Evolutionary conservation across 2,329 filamentous ascomycete species (phyloP), one percentile per base, ranked within the genome.

Genomic region (Aspergillus tubingensis): DNA sequence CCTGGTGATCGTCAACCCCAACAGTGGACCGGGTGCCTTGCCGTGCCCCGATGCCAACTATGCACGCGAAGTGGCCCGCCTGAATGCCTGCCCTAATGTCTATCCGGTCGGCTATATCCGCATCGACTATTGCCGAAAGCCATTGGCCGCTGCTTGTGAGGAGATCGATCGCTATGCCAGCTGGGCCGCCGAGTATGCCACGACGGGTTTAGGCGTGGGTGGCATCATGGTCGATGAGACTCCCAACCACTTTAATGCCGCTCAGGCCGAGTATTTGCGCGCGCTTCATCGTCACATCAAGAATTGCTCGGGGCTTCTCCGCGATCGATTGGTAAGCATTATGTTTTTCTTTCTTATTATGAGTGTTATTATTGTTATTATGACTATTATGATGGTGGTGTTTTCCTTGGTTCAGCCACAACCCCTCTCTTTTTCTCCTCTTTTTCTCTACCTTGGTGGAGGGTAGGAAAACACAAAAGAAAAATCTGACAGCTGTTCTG

Each of bases 121-220:
- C 30, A 59, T 69, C 53, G 58, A 67, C 61, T 69, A 69, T 58
- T 68, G 67, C 65, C 56, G 43, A 23, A 68, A 67, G 62, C 62
- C 66, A 54, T 49, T 65, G 30, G 21, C n/a, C 1, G 56, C 59
- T 2, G 43, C 56, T 19, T 61, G 23, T 36, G 59, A 57, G n/a
- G 66, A 68, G 49, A 60, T 67, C n/a, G 57, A 63, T 50, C 60
- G 56, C 17, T 66, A 66, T 41, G 64, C 62, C 44, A 41, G 50
- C 10, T 66, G 64, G 64, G 52, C 62, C 4, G 27, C 32, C 10
- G 48, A 58, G 0, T 44, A 60, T 19, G 61, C 54, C 27, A 25
- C 49, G 15, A 60, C 49, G 2, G 54, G 55, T 8, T 49, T 66
- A 27, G 62, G 62, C 27, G 36, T 66, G 7, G 49, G 58, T 3